These are phyloP conservation scores for Aegilops longissima DNA, from an alignment of 176 grass and related monocot genomes.

Conservation along the genomic window DNA sequence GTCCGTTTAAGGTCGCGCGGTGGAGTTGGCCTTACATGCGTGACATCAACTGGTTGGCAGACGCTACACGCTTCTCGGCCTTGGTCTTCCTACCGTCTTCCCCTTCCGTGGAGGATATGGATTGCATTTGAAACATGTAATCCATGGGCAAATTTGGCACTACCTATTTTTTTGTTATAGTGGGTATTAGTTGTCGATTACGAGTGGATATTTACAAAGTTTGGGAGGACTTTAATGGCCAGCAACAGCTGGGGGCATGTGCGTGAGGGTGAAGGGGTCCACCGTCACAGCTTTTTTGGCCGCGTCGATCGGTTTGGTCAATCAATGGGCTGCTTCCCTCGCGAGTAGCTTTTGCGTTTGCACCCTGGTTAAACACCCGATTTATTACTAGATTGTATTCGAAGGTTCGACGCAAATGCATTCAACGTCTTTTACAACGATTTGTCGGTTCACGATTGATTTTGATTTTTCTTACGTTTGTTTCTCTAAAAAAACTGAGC, in stretches of 20 bases:
- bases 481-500: too few relatives aligned
- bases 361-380: background rate
- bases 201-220: background rate
- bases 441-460: background rate
- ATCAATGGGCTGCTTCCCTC: background rate
- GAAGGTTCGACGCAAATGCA: too few relatives aligned
- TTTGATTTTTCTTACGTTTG: too few relatives aligned
- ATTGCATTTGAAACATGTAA: constrained; percentile 35
- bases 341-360: background rate
- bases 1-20: too few relatives aligned
- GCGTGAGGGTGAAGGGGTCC: background rate
- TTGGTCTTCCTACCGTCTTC: constrained; percentile 30
- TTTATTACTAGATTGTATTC: background rate
- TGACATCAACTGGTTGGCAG: background rate
- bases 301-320: background rate
- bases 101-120: constrained; percentile 12
- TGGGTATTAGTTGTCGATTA: background rate
- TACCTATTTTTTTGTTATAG: too few relatives aligned
- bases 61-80: constrained; percentile 11
- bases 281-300: background rate
- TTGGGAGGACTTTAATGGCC: background rate
- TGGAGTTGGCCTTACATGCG: background rate
- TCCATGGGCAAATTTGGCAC: constrained; percentile 30
- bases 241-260: background rate
- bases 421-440: too few relatives aligned